Evolutionary conservation across 129 eudicot species (phyloP).

Genomic region (Flaveria ramosissima): DNA sequence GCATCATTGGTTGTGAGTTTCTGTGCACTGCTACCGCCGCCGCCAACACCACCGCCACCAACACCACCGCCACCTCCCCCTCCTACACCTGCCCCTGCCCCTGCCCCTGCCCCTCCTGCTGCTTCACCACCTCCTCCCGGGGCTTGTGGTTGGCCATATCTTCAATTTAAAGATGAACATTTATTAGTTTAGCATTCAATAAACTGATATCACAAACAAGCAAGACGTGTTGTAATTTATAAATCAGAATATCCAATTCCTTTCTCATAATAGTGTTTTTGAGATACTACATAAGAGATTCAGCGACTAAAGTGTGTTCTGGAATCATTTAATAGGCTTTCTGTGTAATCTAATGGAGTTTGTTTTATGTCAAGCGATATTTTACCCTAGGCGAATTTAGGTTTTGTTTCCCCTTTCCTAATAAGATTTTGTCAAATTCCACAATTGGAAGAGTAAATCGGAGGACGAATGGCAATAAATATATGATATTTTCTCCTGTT

Average conservation of each 20-base stretch:
- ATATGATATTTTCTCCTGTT: not conserved
- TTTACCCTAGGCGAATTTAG: not conserved
- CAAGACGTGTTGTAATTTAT: not conserved
- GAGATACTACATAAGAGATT: not conserved
- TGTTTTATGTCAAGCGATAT: not conserved
- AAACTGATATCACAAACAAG: not conserved
- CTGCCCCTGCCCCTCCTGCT: slow-evolving; percentile 49
- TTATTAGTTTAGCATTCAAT: not conserved
- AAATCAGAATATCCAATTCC: not conserved
- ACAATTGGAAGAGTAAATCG: slow-evolving; percentile 5
- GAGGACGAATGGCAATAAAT: not conserved
- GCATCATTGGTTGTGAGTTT: slow-evolving; percentile 96
- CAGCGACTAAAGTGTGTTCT: not conserved
- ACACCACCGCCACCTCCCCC: slow-evolving; percentile 44
- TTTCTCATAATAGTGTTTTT: not conserved
- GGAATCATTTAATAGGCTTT: not conserved
- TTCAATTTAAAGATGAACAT: slow-evolving; percentile 34
- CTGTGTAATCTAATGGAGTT: no score
- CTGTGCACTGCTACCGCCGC: slow-evolving; percentile 51
- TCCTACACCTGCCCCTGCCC: slow-evolving; percentile 45
- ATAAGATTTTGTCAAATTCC: not conserved
- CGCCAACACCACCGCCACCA: slow-evolving; percentile 37
- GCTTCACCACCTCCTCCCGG: slow-evolving; percentile 56
- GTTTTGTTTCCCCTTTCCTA: slow-evolving; percentile 15
- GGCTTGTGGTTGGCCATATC: slow-evolving; percentile 78